Percentiles rank a stretch among this genome's conserved stretches.
Conservation (phyloP, 805 yeast species). For the Blastobotrys mokoenaii region DNA sequence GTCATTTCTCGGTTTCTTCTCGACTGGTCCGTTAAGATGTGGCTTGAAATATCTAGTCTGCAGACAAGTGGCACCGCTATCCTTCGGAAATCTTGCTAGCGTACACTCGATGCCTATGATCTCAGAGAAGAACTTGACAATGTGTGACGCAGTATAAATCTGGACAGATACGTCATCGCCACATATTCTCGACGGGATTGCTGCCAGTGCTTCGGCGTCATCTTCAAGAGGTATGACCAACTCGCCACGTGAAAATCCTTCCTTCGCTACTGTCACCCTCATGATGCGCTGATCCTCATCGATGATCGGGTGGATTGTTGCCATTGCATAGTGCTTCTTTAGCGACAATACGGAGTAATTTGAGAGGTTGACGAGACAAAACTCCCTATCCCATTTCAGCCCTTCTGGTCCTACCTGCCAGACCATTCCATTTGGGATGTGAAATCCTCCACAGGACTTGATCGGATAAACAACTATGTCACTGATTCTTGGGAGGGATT, state of each 20-base stretch:
- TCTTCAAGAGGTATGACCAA: conserved; percentile 7
- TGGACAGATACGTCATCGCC: conserved; percentile 7
- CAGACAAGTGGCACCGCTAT: conserved; percentile 1
- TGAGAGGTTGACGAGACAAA: conserved; percentile 29
- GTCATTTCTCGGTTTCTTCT: not conserved
- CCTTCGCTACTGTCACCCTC: conserved; percentile 7
- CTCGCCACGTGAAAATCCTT: conserved; percentile 2
- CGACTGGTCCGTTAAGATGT: conserved; percentile 2
- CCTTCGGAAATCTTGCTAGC: conserved; percentile 22
- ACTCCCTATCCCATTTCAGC: conserved; percentile 34
- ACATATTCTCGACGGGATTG: conserved; percentile 1
- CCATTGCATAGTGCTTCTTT: conserved; percentile 32
- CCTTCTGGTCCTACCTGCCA: conserved; percentile 31
- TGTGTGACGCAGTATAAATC: conserved; percentile 12
- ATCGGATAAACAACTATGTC: conserved; percentile 33
- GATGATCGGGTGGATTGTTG: conserved; percentile 28
- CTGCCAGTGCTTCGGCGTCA: not conserved
- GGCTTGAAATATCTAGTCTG: conserved; percentile 11
- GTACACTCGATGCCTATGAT: conserved; percentile 31
- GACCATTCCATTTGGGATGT: conserved; percentile 18
- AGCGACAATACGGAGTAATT: conserved; percentile 26
- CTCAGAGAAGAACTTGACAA: conserved; percentile 26
- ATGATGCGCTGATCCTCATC: conserved; percentile 12
- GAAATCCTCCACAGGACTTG: conserved; percentile 35
- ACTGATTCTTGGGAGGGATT: conserved; percentile 12